Evolutionary conservation across 1,284 basidiomycete species (phyloP), one percentile per base, ranked within the genome.

Genomic region (Erythrobasidium hasegawianum): DNA sequence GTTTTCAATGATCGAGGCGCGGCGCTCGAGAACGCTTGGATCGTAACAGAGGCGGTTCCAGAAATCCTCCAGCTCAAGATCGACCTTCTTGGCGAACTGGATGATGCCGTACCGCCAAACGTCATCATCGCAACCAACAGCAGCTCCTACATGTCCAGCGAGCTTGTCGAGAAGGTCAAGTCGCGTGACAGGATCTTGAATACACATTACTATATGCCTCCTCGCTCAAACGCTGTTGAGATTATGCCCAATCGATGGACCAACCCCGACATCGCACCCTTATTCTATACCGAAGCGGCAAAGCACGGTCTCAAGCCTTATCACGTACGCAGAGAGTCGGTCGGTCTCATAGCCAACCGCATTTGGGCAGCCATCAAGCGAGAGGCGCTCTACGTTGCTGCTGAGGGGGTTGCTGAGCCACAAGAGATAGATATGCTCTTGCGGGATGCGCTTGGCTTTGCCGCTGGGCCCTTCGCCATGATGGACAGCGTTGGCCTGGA

Each of bases 71-170:
- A 83, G 2, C 77, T 96, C 50, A 97, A 96, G 79, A 82, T 86
- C 70, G 80, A 80, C 10, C 84, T 96, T 68, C 94, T 96, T 79
- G 78, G 81, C 4, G 80, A 81, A 5, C 82, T 96, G 16, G 84
- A 86, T n/a, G 80, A 81, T 50, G 83, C 85, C 68, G 77, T 93
- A 54, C 82, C 84, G 18, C 84, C 86, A 0, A 81, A 84, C 33
- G 84, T 90, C 4, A 90, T 96, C 58, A 80, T 97, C 20, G 93
- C 91, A 0, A 85, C 87, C 52, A 96, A 97, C 74, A 96, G 93
- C 2, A 92, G 89, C 59, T 92, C 89, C 11, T 94, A 96, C 70
- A 90, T 87, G 72, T 86, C 96, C 54, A 92, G 91, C 20, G 91
- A 93, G 79, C 89, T 96, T 67, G 91, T 93, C 0, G 86, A 41